Conservation (phyloP, 768 basidiomycete genomes). For the Panaeolus papilionaceus region DNA sequence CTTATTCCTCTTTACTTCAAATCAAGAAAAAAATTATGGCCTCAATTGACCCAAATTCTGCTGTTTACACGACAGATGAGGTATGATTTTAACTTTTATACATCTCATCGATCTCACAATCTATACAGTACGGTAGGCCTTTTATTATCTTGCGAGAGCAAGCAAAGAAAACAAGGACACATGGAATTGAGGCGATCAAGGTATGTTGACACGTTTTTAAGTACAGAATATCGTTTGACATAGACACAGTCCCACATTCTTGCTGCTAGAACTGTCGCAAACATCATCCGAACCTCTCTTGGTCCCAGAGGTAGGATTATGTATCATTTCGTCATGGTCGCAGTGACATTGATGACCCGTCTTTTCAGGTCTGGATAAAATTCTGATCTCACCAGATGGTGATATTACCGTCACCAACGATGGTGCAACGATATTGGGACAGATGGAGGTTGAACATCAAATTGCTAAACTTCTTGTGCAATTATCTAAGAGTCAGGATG, state of each 20-base stretch:
- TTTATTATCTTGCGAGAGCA: constrained; percentile 98
- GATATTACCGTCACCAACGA: constrained; percentile 99
- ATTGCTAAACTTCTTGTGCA: constrained; percentile 98
- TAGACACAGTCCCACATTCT: constrained; percentile 84
- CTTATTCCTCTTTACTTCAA: constrained; percentile 22
- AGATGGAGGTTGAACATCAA: constrained; percentile 99
- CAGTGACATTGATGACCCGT: constrained; percentile 17
- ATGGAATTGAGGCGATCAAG: constrained; percentile 96
- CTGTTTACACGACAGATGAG: constrained; percentile 89
- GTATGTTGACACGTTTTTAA: constrained; percentile 41
- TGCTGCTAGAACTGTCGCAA: constrained; percentile 91
- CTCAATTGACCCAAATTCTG: constrained; percentile 58
- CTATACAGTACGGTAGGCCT: constrained; percentile 84
- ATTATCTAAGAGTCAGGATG: constrained; percentile 97
- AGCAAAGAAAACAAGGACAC: constrained; percentile 87
- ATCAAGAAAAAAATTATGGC: constrained; percentile 11
- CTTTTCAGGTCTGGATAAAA: constrained; percentile 86
- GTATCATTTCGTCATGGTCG: constrained; percentile 1
- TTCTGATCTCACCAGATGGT: constrained; percentile 94
- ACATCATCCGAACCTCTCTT: constrained; percentile 93
- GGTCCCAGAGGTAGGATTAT: constrained; percentile 81
- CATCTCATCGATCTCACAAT: constrained; percentile 23
- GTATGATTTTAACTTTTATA: constrained; percentile 39
- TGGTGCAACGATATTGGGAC: constrained; percentile 96
- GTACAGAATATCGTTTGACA: constrained; percentile 23